Conservation (phyloP, 2,329 filamentous ascomycete genomes). For the Ophiocordyceps sinensis region DNA sequence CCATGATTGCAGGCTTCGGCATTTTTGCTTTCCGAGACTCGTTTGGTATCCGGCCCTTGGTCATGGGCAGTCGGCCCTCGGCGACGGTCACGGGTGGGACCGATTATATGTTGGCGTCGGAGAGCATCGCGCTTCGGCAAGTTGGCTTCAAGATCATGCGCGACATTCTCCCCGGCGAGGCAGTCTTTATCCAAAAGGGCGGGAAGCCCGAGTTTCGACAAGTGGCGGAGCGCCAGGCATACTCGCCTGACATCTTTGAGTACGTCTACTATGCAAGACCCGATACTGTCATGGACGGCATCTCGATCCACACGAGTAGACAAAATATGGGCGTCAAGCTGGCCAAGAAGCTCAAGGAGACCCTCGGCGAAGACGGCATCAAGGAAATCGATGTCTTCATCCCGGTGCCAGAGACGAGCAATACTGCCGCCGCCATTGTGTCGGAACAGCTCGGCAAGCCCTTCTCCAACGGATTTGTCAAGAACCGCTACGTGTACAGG, state of each 20-base stretch:
- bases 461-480: constrained; percentile 71
- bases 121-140: constrained; percentile 71
- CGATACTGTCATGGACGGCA: constrained; percentile 73
- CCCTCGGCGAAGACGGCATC: constrained; percentile 54
- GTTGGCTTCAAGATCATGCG: constrained; percentile 64
- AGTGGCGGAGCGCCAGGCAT: constrained; percentile 51
- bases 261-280: constrained; percentile 79
- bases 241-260: constrained; percentile 70
- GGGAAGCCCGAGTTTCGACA: constrained; percentile 60
- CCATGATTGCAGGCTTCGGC: constrained; percentile 70
- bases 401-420: constrained; percentile 60
- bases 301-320: constrained; percentile 70
- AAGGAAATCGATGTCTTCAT: constrained; percentile 73
- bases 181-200: constrained; percentile 74
- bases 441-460: constrained; percentile 64
- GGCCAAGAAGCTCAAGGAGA: constrained; percentile 54
- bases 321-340: constrained; percentile 78
- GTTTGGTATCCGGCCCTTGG: constrained; percentile 62
- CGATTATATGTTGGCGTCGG: constrained; percentile 87
- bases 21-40: constrained; percentile 55
- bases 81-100: constrained; percentile 43
- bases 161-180: constrained; percentile 71
- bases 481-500: constrained; percentile 79
- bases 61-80: constrained; percentile 61
- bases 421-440: constrained; percentile 64